Percentiles rank a stretch among this genome's conserved stretches.
Evolutionary conservation across 345 rosid genomes (phyloP).

Genomic region (Diplotaxis tenuifolia): DNA sequence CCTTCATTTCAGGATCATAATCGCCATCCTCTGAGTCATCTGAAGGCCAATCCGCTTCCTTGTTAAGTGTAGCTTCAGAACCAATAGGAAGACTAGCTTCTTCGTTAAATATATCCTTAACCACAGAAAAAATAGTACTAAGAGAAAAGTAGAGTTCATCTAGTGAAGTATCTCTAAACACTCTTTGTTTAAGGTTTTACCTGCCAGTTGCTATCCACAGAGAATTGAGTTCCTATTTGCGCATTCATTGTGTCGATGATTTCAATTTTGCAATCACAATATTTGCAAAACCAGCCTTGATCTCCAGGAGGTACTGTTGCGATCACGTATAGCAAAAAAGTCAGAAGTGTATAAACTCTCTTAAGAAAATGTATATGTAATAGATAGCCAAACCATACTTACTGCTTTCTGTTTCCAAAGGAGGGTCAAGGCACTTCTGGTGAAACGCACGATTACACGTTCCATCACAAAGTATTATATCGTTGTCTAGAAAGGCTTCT

Average conservation of each 20-base stretch:
- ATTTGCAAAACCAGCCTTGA: conserved; percentile 94
- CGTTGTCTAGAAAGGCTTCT: conserved; percentile 87
- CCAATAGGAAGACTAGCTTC: conserved; percentile 73
- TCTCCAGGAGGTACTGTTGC: conserved; percentile 92
- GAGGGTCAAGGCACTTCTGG: conserved; percentile 92
- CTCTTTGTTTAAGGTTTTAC: conserved; percentile 38
- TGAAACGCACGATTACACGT: conserved; percentile 92
- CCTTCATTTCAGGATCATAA: conserved; percentile 77
- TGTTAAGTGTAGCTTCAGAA: conserved; percentile 49
- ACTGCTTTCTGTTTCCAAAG: conserved; percentile 84
- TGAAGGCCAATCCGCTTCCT: conserved; percentile 87
- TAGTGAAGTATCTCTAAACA: not conserved
- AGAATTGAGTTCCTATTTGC: conserved; percentile 76
- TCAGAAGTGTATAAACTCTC: conserved; percentile 3
- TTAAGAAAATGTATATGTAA: conserved; percentile 12
- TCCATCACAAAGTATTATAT: conserved; percentile 95
- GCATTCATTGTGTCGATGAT: conserved; percentile 91
- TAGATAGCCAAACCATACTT: conserved; percentile 54
- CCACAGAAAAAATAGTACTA: conserved; percentile 6
- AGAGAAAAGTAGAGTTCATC: not conserved
- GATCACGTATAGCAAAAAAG: not conserved
- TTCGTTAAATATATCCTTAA: conserved; percentile 81
- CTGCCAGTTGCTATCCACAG: conserved; percentile 79
- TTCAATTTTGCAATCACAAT: conserved; percentile 88
- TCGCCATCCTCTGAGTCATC: conserved; percentile 94